Evolutionary conservation across 371 early-diverging fungal genomes (phyloP), one percentile per base, ranked within the genome.

Genomic region (Mucor ambiguus): DNA sequence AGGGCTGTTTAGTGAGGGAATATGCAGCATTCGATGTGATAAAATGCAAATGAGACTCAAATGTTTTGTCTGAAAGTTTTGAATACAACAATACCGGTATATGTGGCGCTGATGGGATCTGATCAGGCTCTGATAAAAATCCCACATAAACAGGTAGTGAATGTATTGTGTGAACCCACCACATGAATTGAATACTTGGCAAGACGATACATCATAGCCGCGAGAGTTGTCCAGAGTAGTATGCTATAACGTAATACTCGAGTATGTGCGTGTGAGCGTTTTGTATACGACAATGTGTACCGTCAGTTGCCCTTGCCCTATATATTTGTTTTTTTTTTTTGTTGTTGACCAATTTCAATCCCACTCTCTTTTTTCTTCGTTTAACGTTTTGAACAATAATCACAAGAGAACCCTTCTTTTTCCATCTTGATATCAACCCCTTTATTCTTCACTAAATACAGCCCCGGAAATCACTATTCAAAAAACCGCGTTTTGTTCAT

Each of bases 281-380:
- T 41, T 52, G 28, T 52, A 52, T 52, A 26, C 14, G 49, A 46
- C 22, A 46, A 46, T 52, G 52, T 52, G 52, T 28, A 52, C 28
- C 28, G 28, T 52, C 52, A 52, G 52, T 52, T 52, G 52, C 52
- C 52, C 52, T 52, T 52, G 52, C 52, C 52, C 52, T 52, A 52
- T 52, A 26, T 52, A 28, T 52, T 26, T 52, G 28, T 28, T 52
- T 52, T 52, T 52, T n/a, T n/a, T 46, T 46, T n/a, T n/a, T n/a
- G n/a, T n/a, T 41, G 41, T 41, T 18, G 41, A 28, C 52, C 52
- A 52, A 52, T 52, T 52, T 52, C 52, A 52, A 52, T 28, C 52
- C 52, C 52, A 52, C 28, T 52, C 52, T 52, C 32, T 49, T 54
- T 63, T 58, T 44, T 26, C 18, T 18, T 44, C 24, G 4, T 43